Evolutionary conservation across 768 basidiomycete species (phyloP), one percentile per base, ranked within the genome.

Genomic region (Tremella mesenterica): DNA sequence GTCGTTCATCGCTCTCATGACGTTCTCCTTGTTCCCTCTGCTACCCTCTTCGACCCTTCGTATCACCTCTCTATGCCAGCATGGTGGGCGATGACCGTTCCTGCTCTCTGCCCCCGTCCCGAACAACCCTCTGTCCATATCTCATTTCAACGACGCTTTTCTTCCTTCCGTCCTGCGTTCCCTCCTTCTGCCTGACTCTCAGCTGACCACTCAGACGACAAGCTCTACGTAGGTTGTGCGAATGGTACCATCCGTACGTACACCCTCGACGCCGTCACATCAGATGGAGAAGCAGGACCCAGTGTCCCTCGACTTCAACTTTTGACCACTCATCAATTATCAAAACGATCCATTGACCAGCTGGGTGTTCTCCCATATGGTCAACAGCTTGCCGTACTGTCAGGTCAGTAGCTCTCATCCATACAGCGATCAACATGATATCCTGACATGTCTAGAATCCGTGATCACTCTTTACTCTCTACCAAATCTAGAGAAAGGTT

Each of bases 301-400:
- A 31, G 48, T 28, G 28, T 56, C n/a, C 45, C 53, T n/a, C 7
- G 29, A 23, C 44, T 57, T 18, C 59, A 60, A 45, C 58, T 63
- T 13, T 31, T 63, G n/a, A 60, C 57, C 28, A 58, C 52, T 6
- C 50, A 57, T 48, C 21, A 28, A 0, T 14, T 62, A 1, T 38
- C 43, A 2, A 58, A 57, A 29, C 46, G 79, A 64, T 77, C 86
- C 13, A 85, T 99, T 38, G 93, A 97, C 51, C 89, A 92, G 67
- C 76, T 99, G 2, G 88, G 84, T 0, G 85, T 83, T 49, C 79
- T 96, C 58, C 83, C 83, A 57, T 86, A 89, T 61, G 80, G 87
- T n/a, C 85, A 88, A 63, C 85, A 87, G 3, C 76, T 99, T 21
- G 83, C 88, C 2, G 77, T 86, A 4, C 79, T 97, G 3, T 86